phyloP scores from a whole-genome alignment of 768 basidiomycete genomes.

The Boletus subparvulus region DNA sequence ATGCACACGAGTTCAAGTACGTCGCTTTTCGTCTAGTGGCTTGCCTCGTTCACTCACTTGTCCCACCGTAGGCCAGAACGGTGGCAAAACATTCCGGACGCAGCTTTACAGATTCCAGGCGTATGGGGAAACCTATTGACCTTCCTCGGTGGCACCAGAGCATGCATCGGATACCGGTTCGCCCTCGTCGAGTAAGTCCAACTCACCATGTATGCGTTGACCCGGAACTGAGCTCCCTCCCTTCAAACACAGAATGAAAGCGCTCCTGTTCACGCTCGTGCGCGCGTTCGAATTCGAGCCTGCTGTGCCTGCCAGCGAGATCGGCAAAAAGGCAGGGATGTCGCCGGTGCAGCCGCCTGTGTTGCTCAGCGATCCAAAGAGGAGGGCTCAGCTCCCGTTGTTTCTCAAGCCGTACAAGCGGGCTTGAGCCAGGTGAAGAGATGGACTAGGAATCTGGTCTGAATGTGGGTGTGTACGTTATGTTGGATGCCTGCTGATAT shows the following conservation, averaged over 20 bases:
- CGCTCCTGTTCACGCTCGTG: conserved; percentile 5
- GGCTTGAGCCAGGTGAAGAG: background rate
- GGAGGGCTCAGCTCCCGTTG: conserved; percentile 8
- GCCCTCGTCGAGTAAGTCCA: too few species aligned
- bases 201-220: too few species aligned
- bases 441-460: background rate
- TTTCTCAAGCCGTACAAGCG: conserved; percentile 5
- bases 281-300: conserved; percentile 12
- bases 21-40: conserved; percentile 2
- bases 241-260: conserved; percentile 5
- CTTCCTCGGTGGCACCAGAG: conserved; percentile 63
- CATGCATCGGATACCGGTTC: conserved; percentile 61
- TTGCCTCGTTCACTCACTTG: background rate
- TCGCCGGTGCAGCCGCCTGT: background rate
- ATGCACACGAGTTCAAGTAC: conserved; percentile 59
- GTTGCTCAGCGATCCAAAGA: conserved; percentile 2
- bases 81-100: conserved; percentile 52
- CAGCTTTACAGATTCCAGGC: conserved; percentile 49
- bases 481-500: too few species aligned
- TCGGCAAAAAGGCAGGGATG: background rate
- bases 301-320: conserved; percentile 1
- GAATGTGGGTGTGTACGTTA: background rate
- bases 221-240: too few species aligned
- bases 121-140: conserved; percentile 59
- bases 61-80: conserved; percentile 53